These are phyloP conservation scores for Fistulina hepatica DNA, from an alignment of 1,284 basidiomycete species.

Conservation along the genomic window DNA sequence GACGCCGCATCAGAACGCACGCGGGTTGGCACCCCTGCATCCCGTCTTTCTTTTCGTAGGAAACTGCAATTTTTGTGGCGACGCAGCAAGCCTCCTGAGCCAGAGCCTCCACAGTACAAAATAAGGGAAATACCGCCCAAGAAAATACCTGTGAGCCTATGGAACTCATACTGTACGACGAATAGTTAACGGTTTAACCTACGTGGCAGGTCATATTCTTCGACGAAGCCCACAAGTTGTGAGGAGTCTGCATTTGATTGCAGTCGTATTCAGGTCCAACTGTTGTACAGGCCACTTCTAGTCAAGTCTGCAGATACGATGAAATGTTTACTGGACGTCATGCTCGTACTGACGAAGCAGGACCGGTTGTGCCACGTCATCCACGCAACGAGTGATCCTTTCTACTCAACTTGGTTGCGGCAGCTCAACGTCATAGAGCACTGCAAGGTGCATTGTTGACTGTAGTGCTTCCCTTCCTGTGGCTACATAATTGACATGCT, in stretches of 20 bases:
- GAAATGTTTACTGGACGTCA: constrained; percentile 73
- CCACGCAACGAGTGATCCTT: constrained; percentile 74
- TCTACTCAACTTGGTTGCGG: constrained; percentile 73
- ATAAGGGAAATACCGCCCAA: constrained; percentile 33
- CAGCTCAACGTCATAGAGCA: constrained; percentile 70
- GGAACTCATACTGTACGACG: no score
- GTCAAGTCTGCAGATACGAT: constrained; percentile 68
- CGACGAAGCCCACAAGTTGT: constrained; percentile 77
- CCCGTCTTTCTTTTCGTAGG: no score
- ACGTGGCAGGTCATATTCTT: constrained; percentile 51
- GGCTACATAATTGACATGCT: constrained; percentile 7
- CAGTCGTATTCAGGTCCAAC: constrained; percentile 8
- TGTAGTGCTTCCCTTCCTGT: constrained; percentile 4
- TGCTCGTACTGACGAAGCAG: constrained; percentile 78
- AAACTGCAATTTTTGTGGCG: constrained; percentile 4
- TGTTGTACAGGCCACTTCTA: constrained; percentile 43
- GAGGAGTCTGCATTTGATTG: constrained; percentile 17
- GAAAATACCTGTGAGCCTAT: constrained; percentile 47
- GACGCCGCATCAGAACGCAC: constrained; percentile 9
- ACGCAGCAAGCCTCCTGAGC: constrained; percentile 9
- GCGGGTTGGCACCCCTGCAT: no score
- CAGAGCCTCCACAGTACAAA: background rate
- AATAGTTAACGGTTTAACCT: constrained; percentile 2
- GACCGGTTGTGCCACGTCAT: constrained; percentile 74
- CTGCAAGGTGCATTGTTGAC: constrained; percentile 57